Percentiles rank a stretch among this genome's conserved stretches.
Evolutionary conservation across 257 asterid genomes (phyloP).

Genomic region (Schizonepeta tenuifolia): DNA sequence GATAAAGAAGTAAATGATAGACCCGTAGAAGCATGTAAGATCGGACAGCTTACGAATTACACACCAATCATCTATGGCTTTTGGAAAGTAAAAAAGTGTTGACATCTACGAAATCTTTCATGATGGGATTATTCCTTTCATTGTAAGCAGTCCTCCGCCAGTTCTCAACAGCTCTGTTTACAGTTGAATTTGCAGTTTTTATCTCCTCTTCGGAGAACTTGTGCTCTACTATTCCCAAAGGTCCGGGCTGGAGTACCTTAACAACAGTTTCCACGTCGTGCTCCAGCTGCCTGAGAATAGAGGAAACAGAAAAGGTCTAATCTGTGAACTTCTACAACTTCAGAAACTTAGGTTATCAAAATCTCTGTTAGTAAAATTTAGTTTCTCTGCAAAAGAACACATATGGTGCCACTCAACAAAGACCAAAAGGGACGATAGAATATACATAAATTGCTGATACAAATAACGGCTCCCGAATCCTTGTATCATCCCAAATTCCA

Average conservation of each 20-base stretch:
- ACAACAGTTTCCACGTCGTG: conserved; percentile 90
- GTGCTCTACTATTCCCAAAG: conserved; percentile 89
- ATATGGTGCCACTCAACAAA: not conserved
- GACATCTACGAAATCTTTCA: conserved; percentile 71
- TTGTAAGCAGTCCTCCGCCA: conserved; percentile 68
- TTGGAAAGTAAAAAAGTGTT: conserved; percentile 30
- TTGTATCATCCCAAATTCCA: not conserved
- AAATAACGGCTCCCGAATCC: not conserved
- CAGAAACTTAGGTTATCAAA: conserved; percentile 18
- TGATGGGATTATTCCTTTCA: conserved; percentile 61
- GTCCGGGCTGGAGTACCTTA: conserved; percentile 88
- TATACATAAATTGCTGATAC: not conserved
- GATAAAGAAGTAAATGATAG: not conserved
- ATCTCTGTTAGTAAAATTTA: not conserved
- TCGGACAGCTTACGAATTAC: conserved; percentile 36
- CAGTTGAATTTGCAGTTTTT: conserved; percentile 58
- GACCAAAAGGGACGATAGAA: not conserved
- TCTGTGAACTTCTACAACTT: not conserved
- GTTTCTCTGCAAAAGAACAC: not conserved
- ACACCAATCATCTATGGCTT: conserved; percentile 32
- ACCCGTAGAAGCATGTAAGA: conserved; percentile 1
- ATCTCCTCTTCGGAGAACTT: conserved; percentile 82
- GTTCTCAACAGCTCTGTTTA: conserved; percentile 68
- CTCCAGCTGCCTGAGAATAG: conserved; percentile 72
- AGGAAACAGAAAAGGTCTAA: conserved; percentile 11